phyloP scores from a whole-genome alignment of 768 basidiomycete species.

The Termitomyces sp. region DNA sequence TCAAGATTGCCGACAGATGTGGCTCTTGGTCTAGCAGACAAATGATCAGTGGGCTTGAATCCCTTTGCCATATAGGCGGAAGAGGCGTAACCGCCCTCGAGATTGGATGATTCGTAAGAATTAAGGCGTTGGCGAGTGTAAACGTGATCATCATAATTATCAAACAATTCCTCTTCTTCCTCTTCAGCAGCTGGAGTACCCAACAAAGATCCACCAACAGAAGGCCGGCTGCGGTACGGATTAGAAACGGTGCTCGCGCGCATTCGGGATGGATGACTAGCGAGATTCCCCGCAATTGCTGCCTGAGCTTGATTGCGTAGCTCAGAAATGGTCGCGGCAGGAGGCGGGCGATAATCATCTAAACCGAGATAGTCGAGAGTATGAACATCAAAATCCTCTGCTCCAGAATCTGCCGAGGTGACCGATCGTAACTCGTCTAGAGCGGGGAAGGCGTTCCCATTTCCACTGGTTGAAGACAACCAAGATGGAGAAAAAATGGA shows the following conservation, averaged over 20 bases:
- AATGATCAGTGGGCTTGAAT: conserved; percentile 72
- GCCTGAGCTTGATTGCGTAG: conserved; percentile 87
- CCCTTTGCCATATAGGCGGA: conserved; percentile 66
- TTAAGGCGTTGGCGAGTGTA: conserved; percentile 57
- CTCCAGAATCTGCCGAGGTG: conserved; percentile 72
- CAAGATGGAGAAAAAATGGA: conserved; percentile 90
- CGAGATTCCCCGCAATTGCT: conserved; percentile 81
- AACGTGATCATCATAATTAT: conserved; percentile 50
- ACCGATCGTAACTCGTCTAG: conserved; percentile 82
- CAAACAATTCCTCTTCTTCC: conserved; percentile 71
- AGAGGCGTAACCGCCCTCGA: conserved; percentile 50
- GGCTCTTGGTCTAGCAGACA: conserved; percentile 69
- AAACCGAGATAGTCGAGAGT: conserved; percentile 96
- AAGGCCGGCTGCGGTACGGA: conserved; percentile 74
- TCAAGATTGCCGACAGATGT: conserved; percentile 89
- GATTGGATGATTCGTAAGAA: conserved; percentile 53
- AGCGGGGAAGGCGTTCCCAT: conserved; percentile 55
- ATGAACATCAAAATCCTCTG: conserved; percentile 88
- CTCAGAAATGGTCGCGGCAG: conserved; percentile 86
- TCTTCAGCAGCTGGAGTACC: conserved; percentile 68
- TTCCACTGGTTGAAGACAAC: conserved; percentile 62
- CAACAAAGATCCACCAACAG: conserved; percentile 56
- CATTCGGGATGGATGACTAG: conserved; percentile 65
- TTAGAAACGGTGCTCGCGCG: conserved; percentile 92
- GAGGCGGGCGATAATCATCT: conserved; percentile 75